Conservation (phyloP, 164 flowering plant species). For the Berberis thunbergii region DNA sequence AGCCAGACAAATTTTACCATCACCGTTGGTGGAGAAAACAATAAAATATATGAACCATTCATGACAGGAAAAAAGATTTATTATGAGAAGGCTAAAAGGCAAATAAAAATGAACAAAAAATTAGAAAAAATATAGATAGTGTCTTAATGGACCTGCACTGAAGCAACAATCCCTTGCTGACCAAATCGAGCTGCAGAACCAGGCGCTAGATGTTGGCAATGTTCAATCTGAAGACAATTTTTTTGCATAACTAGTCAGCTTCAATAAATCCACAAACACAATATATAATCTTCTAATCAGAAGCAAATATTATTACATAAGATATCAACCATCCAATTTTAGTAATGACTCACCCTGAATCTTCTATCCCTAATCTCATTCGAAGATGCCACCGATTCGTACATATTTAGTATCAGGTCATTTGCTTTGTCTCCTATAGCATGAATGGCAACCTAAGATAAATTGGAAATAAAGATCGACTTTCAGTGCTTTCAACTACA, state of each 20-base stretch:
- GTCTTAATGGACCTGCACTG: constrained; percentile 61
- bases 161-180: constrained; percentile 63
- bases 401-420: constrained; percentile 68
- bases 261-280: background rate
- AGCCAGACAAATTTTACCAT: too few species aligned
- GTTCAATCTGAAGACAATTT: constrained; percentile 65
- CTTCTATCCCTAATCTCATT: constrained; percentile 75
- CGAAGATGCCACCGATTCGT: constrained; percentile 38
- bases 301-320: too few species aligned
- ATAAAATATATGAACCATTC: too few species aligned
- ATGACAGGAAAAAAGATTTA: too few species aligned
- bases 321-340: background rate
- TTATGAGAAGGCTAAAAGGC: background rate
- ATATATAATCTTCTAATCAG: background rate
- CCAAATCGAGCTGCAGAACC: constrained; percentile 64
- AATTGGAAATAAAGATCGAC: background rate
- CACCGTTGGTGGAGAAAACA: too few species aligned
- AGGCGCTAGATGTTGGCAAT: constrained; percentile 87
- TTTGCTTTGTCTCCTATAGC: constrained; percentile 96
- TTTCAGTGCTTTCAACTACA: background rate
- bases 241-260: background rate
- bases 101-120: background rate
- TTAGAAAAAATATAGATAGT: background rate
- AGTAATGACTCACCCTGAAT: constrained; percentile 55
- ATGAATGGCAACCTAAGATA: constrained; percentile 79